Evolutionary conservation across 2,329 filamentous ascomycete genomes (phyloP), one percentile per base, ranked within the genome.

Genomic region (Aspergillus fischeri): DNA sequence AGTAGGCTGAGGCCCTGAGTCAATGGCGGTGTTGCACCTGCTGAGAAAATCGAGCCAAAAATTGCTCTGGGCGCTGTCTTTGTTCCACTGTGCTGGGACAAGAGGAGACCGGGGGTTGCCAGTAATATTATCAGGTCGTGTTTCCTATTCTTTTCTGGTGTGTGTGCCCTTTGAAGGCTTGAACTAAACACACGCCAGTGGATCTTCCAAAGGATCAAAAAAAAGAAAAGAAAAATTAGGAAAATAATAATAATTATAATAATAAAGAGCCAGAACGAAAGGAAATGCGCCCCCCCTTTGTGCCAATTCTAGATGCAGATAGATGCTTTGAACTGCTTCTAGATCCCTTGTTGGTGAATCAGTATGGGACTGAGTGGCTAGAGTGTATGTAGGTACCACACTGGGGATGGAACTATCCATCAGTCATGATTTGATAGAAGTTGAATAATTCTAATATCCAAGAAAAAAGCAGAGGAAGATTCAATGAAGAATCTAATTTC

Each of bases 1-100:
- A 58, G 64, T 62, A 60, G 44, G 62, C 62, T 65, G 66, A 70
- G 65, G 65, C 54, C 57, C 55, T 57, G 55, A 57, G 24, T 51
- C 41, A 52, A 38, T 50, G 47, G 50, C 57, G 49, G 55, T 57
- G 57, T 51, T 54, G 49, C 4, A n/a, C 32, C 2, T 38, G 32
- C 32, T 35, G 8, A 11, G 28, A 49, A 49, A 49, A 25, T 14
- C n/a, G 27, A 27, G 17, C 21, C 20, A 49, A 51, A 51, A 32
- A n/a, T 35, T 9, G n/a, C n/a, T 50, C 53, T 54, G 53, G 55
- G 60, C 52, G 51, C 38, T 32, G 59, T 59, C 61, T 65, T 65
- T 63, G 62, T 63, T 59, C 60, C 57, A 59, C 10, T 52, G 7
- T 50, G 32, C 63, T 63, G 65, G 64, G 53, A 61, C 58, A 54